These are phyloP conservation scores for Coemansia sp. DNA, from an alignment of 192 early-diverging fungal genomes.

Conservation along the genomic window DNA sequence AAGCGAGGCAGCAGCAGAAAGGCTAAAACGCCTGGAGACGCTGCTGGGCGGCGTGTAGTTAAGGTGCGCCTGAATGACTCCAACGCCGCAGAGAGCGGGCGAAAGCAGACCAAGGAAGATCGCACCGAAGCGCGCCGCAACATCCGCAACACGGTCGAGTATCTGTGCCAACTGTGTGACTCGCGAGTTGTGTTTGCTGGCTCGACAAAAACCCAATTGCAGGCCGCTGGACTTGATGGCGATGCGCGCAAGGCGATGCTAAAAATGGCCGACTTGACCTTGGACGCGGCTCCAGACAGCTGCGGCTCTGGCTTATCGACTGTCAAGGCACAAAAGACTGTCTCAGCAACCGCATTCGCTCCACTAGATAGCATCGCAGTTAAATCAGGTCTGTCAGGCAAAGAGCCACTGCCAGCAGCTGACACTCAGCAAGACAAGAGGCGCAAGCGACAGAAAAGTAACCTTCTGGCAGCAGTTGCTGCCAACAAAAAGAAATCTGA, in stretches of 20 bases:
- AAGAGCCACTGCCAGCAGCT: background rate
- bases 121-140: slow-evolving; percentile 5
- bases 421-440: slow-evolving; percentile 20
- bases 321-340: background rate
- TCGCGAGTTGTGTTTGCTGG: slow-evolving; percentile 30
- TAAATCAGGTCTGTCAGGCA: background rate
- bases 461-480: slow-evolving; percentile 37
- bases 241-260: background rate
- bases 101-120: slow-evolving; percentile 1
- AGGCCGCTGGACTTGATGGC: slow-evolving; percentile 15
- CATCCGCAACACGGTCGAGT: slow-evolving; percentile 21
- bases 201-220: slow-evolving; percentile 13
- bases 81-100: too few relatives aligned
- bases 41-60: slow-evolving; percentile 4
- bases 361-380: background rate
- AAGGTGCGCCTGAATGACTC: slow-evolving; percentile 12
- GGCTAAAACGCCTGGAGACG: background rate
- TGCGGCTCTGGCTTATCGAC: background rate
- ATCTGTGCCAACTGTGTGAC: slow-evolving; percentile 28
- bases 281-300: background rate
- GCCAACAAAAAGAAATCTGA: slow-evolving; percentile 44
- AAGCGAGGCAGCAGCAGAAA: background rate
- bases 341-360: background rate
- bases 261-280: background rate
- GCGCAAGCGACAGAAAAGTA: slow-evolving; percentile 48